Evolutionary conservation across 169 alveolate species (phyloP).

Genomic region (Toxoplasma gondii): DNA sequence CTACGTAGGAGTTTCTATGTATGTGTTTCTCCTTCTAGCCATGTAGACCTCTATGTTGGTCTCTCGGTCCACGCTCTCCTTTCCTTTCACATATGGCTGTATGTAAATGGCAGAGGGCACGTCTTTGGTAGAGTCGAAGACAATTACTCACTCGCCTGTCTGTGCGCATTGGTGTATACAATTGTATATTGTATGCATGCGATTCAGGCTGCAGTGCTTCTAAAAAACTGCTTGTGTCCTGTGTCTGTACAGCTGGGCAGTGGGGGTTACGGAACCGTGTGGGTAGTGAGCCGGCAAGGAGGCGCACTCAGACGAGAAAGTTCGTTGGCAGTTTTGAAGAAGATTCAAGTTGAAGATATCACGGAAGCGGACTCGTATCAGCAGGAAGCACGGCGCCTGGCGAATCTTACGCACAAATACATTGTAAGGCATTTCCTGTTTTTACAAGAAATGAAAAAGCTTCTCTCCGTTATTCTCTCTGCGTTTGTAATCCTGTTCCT

Average conservation of each 20-base stretch:
- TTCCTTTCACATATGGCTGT: no score
- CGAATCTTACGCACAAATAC: conserved; percentile 33
- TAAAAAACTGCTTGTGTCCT: not conserved
- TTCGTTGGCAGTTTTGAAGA: conserved; percentile 47
- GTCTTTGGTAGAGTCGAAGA: not conserved
- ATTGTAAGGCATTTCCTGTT: not conserved
- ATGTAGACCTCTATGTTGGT: no score
- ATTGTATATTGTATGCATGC: not conserved
- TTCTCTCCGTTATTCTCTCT: not conserved
- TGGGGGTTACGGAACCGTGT: conserved; percentile 69
- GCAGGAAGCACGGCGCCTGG: conserved; percentile 51
- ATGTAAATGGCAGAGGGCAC: no score
- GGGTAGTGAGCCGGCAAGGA: conserved; percentile 12
- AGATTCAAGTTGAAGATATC: conserved; percentile 42
- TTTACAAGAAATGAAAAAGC: no score
- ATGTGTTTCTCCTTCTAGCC: no score
- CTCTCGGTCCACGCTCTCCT: no score
- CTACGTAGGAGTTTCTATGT: no score
- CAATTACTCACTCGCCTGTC: not conserved
- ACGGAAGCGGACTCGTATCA: conserved; percentile 56
- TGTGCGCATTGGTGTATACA: not conserved
- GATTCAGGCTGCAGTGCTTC: not conserved
- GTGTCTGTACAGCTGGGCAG: conserved; percentile 43
- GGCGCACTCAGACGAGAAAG: not conserved
- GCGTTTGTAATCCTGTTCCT: not conserved